These are phyloP conservation scores for Nemania abortiva DNA, from an alignment of 2,329 filamentous ascomycete species.

Conservation along the genomic window DNA sequence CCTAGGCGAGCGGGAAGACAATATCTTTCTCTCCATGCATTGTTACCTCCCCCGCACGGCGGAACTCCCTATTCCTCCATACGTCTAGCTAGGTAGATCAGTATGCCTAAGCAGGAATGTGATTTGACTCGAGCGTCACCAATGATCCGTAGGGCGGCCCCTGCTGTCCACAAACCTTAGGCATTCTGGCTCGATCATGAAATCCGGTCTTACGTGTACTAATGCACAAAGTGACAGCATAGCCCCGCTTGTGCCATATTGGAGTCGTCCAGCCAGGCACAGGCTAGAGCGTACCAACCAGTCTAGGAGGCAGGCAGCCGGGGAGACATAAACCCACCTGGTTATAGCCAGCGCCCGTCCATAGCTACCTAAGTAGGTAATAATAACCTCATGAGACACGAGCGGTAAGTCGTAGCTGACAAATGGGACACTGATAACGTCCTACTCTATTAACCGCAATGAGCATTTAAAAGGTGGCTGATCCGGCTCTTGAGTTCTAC, in stretches of 20 bases:
- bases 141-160: not conserved
- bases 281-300: not conserved
- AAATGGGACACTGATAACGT: conserved; percentile 12
- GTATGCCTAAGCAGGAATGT: not conserved
- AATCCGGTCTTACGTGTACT: not conserved
- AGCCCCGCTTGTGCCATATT: not conserved
- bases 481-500: not conserved
- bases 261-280: not conserved
- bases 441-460: not conserved
- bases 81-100: not conserved
- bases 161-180: not conserved
- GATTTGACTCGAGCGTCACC: not conserved
- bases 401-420: conserved; percentile 18
- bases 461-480: conserved; percentile 18
- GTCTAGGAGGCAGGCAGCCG: not conserved
- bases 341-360: not conserved
- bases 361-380: not conserved
- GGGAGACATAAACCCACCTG: not conserved
- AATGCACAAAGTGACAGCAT: conserved; percentile 4
- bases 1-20: not conserved
- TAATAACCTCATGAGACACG: not conserved
- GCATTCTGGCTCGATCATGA: conserved; percentile 3
- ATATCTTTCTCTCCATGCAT: not conserved
- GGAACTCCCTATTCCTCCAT: not conserved
- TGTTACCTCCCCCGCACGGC: not conserved